Conservation (phyloP, 495 filamentous ascomycete species). For the Wilcoxina mikolae region DNA sequence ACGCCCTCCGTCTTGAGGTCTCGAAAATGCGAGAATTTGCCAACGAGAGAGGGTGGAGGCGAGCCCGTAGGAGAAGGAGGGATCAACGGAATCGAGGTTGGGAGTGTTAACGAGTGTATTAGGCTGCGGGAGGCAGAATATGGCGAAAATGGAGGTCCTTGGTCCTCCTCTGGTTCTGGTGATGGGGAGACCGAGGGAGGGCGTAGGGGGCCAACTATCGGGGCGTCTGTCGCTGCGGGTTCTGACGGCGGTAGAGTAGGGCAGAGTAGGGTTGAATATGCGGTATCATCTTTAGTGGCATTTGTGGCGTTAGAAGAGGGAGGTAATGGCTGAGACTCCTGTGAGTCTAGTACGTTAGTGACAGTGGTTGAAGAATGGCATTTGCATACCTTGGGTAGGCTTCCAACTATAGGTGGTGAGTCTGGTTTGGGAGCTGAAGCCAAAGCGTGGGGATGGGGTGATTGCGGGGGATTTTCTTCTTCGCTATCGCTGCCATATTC, state of each 20-base stretch:
- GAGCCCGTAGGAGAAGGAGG: constrained; percentile 72
- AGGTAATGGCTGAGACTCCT: constrained; percentile 15
- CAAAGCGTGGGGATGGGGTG: too few relatives aligned
- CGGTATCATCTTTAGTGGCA: not conserved
- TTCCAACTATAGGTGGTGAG: constrained; percentile 6
- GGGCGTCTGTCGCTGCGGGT: constrained; percentile 3
- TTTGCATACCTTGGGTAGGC: constrained; percentile 21
- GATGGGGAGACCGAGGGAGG: constrained; percentile 10
- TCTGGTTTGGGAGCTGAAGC: constrained; percentile 3
- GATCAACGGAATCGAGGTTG: constrained; percentile 48
- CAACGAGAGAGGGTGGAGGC: constrained; percentile 38
- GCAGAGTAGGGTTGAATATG: not conserved
- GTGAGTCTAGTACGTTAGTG: constrained; percentile 16
- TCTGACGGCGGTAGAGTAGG: not conserved
- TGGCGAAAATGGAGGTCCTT: constrained; percentile 43
- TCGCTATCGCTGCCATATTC: constrained; percentile 28
- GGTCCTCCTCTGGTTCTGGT: not conserved
- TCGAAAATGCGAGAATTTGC: constrained; percentile 71
- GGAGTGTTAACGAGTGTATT: constrained; percentile 70
- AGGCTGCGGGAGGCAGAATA: constrained; percentile 51
- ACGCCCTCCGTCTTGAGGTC: constrained; percentile 67
- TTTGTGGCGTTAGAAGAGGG: not conserved
- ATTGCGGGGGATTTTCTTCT: not conserved
- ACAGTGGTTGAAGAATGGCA: not conserved
- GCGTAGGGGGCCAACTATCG: constrained; percentile 19